Evolutionary conservation across 208 protist species (phyloP), one percentile per base, ranked within the genome.

Genomic region (Acanthamoeba sp.): DNA sequence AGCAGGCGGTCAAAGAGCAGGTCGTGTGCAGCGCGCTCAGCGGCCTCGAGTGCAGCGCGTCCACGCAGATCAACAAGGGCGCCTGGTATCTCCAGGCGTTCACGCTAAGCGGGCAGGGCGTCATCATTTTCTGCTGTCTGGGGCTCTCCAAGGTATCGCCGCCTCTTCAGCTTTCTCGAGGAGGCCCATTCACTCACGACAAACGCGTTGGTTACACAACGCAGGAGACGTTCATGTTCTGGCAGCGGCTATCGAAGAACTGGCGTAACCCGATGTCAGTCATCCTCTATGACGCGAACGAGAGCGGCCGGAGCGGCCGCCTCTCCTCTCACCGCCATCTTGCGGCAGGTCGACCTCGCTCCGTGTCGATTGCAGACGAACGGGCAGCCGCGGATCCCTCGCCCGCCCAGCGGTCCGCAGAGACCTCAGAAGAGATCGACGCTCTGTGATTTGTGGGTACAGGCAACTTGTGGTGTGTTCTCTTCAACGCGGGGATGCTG

Each of bases 81-180:
- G 69, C 69, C 16, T 80, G 69, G 69, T 48, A 29, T 9, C 69
- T 80, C n/a, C 22, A 80, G 22, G 69, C 36, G 22, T 27, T 80
- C 36, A 27, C 69, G 14, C 22, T 80, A 4, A n/a, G 69, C 69
- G 69, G 69, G 1, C 69, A 80, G 69, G 69, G 69, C 1, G 29
- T 80, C 32, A 80, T 80, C 38, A 80, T 80, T 10, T 80, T 80
- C 69, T 50, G 10, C 34, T 80, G 69, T 36, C 24, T 80, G 36
- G 69, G 69, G 18, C 2, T 80, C 7, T 80, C 69, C 69, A 42
- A 48, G 69, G 69, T 80, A 50, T 36, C 34, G 6, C 12, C 20
- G 59, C 20, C 6, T 2, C 0, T 22, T 55, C 50, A 55, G 29
- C 29, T 0, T 18, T 14, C n/a, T n/a, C n/a, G n/a, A n/a, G n/a